Base-by-base conservation (phyloP, 805 yeast genomes). In the Candida suzukii region DNA sequence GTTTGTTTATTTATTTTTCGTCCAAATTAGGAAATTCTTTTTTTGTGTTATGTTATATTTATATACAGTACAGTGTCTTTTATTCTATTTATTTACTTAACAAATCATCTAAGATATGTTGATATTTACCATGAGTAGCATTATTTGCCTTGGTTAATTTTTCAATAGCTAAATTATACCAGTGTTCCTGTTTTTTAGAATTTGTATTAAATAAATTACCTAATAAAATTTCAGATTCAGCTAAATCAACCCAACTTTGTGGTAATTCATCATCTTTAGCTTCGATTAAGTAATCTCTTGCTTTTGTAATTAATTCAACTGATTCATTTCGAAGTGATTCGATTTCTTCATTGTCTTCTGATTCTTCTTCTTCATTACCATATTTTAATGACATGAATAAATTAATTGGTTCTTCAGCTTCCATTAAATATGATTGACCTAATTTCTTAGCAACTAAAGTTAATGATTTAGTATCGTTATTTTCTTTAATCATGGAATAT, bases 221-320 rank as follows among this genome's bases (percentile, higher is more conserved):
- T 49, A 85, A 64, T 14, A 83, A 76, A 28, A 91, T 86, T 53
- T 77, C 68, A 1, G 95, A 90, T 60, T 91, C 98, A 1, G 96
- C 96, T 36, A 84, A 71, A 53, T 78, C 75, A 12, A 81, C 95
- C 86, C 91, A 83, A 5, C 83, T 70, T 44, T 80, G 82, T 0
- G 95, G 95, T 32, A 83, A 87, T 36, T 80, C 85, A 17, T 76
- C 79, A 39, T 78, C 78, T 57, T 80, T 76, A 0, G 88, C 82
- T 41, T 67, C 62, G 41, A 67, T 61, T 41, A 88, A 66, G 52
- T 75, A 74, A 30, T 67, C 63, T 21, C 84, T 65, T 0, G 95
- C 95, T 17, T 60, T 62, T 10, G 58, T 50, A 11, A 79, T n/a
- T 21, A 33, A n/a, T 3, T 33, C 27, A 11, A 21, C 21, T 4